A percentile compares a stretch with the other conserved stretches of the same genome.
These are phyloP conservation scores for Trichosporon coremiiforme DNA, from an alignment of 1,284 basidiomycete species.

Conservation along the genomic window DNA sequence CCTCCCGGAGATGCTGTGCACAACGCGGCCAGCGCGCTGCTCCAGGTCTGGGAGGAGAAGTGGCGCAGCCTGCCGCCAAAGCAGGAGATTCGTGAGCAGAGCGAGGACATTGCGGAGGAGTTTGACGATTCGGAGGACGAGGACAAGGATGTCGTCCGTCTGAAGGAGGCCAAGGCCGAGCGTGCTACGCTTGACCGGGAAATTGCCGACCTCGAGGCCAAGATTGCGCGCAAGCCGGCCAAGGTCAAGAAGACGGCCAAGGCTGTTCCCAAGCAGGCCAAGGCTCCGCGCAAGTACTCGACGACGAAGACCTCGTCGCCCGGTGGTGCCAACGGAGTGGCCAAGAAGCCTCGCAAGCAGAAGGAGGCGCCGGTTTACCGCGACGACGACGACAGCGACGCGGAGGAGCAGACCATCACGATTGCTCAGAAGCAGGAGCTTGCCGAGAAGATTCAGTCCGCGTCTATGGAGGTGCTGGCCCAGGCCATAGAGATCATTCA, in stretches of 20 bases:
- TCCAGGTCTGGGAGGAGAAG: conserved; percentile 86
- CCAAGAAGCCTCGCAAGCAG: conserved; percentile 49
- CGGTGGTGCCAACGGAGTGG: conserved; percentile 41
- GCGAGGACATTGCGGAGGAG: conserved; percentile 62
- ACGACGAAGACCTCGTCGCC: conserved; percentile 43
- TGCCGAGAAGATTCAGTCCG: conserved; percentile 81
- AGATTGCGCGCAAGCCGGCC: conserved; percentile 40
- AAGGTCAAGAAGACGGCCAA: conserved; percentile 47
- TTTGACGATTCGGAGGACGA: conserved; percentile 57
- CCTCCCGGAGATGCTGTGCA: conserved; percentile 84
- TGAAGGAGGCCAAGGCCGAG: conserved; percentile 32
- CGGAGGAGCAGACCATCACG: conserved; percentile 59
- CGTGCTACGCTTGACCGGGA: conserved; percentile 34
- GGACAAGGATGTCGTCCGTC: conserved; percentile 48
- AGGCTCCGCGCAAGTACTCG: conserved; percentile 59
- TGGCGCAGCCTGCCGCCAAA: conserved; percentile 74
- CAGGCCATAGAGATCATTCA: conserved; percentile 90
- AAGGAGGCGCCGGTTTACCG: conserved; percentile 46
- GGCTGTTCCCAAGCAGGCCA: conserved; percentile 54
- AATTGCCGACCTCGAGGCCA: conserved; percentile 42
- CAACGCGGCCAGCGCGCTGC: conserved; percentile 75
- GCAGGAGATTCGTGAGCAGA: conserved; percentile 53
- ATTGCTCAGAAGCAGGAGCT: conserved; percentile 96
- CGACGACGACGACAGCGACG: conserved; percentile 56
- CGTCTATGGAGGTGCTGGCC: conserved; percentile 76